Evolutionary conservation across 768 basidiomycete genomes (phyloP).

Genomic region (Tulasnella sp.): DNA sequence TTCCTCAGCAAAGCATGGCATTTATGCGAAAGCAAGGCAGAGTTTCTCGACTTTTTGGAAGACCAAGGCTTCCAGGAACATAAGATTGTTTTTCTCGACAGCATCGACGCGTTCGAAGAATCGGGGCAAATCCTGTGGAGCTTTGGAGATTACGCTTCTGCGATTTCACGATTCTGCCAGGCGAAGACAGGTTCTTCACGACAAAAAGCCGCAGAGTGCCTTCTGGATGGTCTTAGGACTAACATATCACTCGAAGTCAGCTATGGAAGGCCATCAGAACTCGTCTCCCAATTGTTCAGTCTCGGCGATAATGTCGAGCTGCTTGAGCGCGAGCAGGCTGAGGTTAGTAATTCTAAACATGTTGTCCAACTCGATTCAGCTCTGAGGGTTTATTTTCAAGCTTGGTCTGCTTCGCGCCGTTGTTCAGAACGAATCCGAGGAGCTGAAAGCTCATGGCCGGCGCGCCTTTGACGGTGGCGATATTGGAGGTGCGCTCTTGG

Average conservation of each 20-base stretch:
- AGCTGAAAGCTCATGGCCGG: background rate
- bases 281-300: background rate
- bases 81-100: conserved; percentile 39
- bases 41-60: conserved; percentile 49
- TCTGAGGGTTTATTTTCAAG: background rate
- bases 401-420: background rate
- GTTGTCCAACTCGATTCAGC: background rate
- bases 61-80: conserved; percentile 46
- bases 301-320: background rate
- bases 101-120: conserved; percentile 38
- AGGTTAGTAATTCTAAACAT: background rate
- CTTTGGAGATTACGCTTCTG: conserved; percentile 33
- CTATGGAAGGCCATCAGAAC: background rate
- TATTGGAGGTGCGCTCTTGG: background rate
- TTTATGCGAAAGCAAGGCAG: conserved; percentile 46
- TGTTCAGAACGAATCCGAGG: background rate
- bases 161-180: background rate
- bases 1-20: conserved; percentile 38
- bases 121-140: conserved; percentile 48
- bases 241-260: background rate
- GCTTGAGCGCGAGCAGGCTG: background rate
- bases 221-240: background rate
- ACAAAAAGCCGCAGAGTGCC: background rate
- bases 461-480: background rate
- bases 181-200: background rate